Base-by-base conservation (phyloP, 2,329 filamentous ascomycete genomes). In the Arthrocladium fulminans region DNA sequence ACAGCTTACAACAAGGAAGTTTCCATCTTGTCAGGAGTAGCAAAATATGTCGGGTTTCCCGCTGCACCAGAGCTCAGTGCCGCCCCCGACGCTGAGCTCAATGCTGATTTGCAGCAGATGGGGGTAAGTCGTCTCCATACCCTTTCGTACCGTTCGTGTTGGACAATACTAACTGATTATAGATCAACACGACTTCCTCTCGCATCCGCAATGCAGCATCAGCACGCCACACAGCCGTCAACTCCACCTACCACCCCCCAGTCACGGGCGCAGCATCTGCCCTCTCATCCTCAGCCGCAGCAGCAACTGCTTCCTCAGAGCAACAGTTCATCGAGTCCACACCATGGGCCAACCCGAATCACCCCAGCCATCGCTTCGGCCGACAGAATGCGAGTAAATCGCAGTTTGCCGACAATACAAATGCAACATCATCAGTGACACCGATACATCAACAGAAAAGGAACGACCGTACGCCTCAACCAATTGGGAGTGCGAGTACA, bases 11-110 rank as follows among this genome's bases (percentile, higher is more conserved):
- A 95, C 64, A 86, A 84, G 56, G 92, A 98, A 64, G 89, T 98
- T 3, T 94, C 89, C 0, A 80, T 96, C 23, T 71, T 98, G 49
- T 83, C 89, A 4, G 90, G 90, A 30, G 76, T 97, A 45, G 89
- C 90, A 29, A 97, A 96, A 68, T 89, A 96, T 64, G 83, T 94
- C 60, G 92, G 92, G 20, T 98, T 98, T 67, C 92, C 92, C 29
- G 89, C 90, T 25, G 92, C 89, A n/a, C 92, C 92, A 17, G 76
- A 86, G 27, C 83, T 98, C 67, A 74, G 74, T 50, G 77, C 85
- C 35, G 85, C 86, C 22, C 82, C 83, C 30, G 67, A 76, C 19
- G 72, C 77, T 9, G 88, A 96, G 61, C 68, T 92, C 40, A 87
- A 95, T 48, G 84, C 90, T 43, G 92, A 98, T 67, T 73, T 97